phyloP scores from a whole-genome alignment of 306 rosid species.

The Luffa acutangula region DNA sequence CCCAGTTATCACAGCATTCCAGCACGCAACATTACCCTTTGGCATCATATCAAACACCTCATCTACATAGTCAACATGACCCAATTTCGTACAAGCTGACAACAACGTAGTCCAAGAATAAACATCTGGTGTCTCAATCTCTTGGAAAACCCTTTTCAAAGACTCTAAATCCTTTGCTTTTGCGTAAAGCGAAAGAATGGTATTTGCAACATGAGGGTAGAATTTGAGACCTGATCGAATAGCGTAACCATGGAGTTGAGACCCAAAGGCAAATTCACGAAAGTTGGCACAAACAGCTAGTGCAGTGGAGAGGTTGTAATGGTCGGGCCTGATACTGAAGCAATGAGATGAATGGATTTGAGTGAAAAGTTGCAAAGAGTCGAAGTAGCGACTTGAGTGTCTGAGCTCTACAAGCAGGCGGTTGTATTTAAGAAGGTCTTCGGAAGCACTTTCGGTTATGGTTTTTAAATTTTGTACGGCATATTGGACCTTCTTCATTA shows the following conservation, averaged over 20 bases:
- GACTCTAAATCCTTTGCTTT: slow-evolving; percentile 33
- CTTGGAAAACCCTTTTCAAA: slow-evolving; percentile 23
- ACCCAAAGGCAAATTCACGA: slow-evolving; percentile 24
- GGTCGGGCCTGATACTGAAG: slow-evolving; percentile 32
- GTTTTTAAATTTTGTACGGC: background rate
- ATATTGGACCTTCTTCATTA: background rate
- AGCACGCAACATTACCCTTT: slow-evolving; percentile 30
- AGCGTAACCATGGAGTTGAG: slow-evolving; percentile 48
- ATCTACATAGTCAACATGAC: slow-evolving; percentile 25
- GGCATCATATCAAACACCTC: slow-evolving; percentile 47
- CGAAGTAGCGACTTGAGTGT: slow-evolving; percentile 26
- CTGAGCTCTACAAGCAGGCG: slow-evolving; percentile 30
- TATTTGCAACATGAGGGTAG: slow-evolving; percentile 50
- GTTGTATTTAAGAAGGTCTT: slow-evolving; percentile 35
- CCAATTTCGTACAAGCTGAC: slow-evolving; percentile 41
- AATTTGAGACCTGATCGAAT: slow-evolving; percentile 32
- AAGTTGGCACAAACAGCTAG: slow-evolving; percentile 38
- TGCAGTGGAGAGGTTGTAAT: slow-evolving; percentile 52
- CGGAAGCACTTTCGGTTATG: background rate
- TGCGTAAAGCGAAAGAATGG: slow-evolving; percentile 52
- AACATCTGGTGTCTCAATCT: slow-evolving; percentile 35
- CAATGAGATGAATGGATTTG: slow-evolving; percentile 35
- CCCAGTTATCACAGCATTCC: slow-evolving; percentile 73
- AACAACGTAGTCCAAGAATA: slow-evolving; percentile 70
- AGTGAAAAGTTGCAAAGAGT: slow-evolving; percentile 34